Evolutionary conservation across 2,329 filamentous ascomycete genomes (phyloP), one percentile per base, ranked within the genome.

Genomic region (Aspergillus sojae): DNA sequence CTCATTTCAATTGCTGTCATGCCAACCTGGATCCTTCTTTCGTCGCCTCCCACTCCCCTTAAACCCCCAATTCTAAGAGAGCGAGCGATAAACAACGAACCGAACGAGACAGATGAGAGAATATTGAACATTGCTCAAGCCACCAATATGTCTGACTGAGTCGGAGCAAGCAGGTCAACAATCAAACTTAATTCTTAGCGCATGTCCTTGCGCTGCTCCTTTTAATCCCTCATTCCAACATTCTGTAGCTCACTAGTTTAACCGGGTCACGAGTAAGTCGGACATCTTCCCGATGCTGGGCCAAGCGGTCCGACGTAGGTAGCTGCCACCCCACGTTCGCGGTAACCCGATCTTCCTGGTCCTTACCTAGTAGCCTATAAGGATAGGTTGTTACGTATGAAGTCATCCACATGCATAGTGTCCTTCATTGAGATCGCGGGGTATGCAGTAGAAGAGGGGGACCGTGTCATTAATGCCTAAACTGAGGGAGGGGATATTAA

Each of bases 271-370:
- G 21, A 54, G 12, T n/a, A 28, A 19, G 50, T 58, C 61, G 61
- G 61, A 62, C 61, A 55, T 55, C 61, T 62, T 39, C 39, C 61
- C 60, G 55, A 57, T 21, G 55, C 28, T 45, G 41, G 61, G 54
- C n/a, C 10, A 53, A 19, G 58, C 34, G 30, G 53, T 50, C 53
- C 59, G 53, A 61, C 45, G 28, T 36, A 26, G 46, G n/a, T 28
- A 26, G 46, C 32, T 54, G 16, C 10, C 30, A 34, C 52, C 28
- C 34, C 32, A 48, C 59, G 46, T 57, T 54, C 34, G 61, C 57
- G 61, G 58, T 55, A 62, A 58, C 54, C 59, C 62, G 63, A 65
- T 52, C 39, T 56, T 45, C 45, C 55, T 59, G 60, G 59, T 28
- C 21, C 30, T 45, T 34, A 32, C 16, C 36, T 19, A 19, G 39